These are phyloP conservation scores for Cenchrus americanus DNA, from an alignment of 176 grass and related monocot species.

Conservation along the genomic window DNA sequence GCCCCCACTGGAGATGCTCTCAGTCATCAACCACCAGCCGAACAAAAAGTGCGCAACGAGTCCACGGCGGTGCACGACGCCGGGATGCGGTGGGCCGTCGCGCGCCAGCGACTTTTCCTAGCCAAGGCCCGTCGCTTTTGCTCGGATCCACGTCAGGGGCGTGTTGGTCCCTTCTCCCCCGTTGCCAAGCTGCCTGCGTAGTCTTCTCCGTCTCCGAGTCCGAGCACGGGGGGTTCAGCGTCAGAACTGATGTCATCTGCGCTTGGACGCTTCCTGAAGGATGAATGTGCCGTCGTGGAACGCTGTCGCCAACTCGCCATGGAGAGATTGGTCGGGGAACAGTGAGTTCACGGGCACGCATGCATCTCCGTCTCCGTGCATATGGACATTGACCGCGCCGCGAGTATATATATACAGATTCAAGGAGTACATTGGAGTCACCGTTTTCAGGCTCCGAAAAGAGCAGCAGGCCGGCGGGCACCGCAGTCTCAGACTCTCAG, in stretches of 20 bases:
- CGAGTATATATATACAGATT: neutral
- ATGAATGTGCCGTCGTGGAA: neutral
- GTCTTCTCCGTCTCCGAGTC: neutral
- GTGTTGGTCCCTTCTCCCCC: neutral
- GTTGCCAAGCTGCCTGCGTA: neutral
- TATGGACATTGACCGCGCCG: neutral
- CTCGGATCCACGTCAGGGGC: conserved; percentile 14
- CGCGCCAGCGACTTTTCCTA: neutral
- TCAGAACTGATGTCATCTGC: neutral
- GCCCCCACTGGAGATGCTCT: too few relatives aligned
- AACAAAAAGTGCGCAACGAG: too few relatives aligned
- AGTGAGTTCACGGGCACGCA: too few relatives aligned
- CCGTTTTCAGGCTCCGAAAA: neutral
- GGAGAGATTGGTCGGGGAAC: too few relatives aligned
- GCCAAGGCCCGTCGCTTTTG: neutral
- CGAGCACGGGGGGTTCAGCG: neutral
- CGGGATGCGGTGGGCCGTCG: too few relatives aligned
- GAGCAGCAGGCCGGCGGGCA: neutral
- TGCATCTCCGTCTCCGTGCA: neutral
- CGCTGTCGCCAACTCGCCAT: neutral
- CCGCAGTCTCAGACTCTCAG: too few relatives aligned
- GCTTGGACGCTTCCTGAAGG: neutral
- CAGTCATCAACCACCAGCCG: too few relatives aligned
- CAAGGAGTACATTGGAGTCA: neutral
- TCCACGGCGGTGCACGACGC: neutral